phyloP scores from a whole-genome alignment of 164 flowering plant genomes.

The Buxus sempervirens region DNA sequence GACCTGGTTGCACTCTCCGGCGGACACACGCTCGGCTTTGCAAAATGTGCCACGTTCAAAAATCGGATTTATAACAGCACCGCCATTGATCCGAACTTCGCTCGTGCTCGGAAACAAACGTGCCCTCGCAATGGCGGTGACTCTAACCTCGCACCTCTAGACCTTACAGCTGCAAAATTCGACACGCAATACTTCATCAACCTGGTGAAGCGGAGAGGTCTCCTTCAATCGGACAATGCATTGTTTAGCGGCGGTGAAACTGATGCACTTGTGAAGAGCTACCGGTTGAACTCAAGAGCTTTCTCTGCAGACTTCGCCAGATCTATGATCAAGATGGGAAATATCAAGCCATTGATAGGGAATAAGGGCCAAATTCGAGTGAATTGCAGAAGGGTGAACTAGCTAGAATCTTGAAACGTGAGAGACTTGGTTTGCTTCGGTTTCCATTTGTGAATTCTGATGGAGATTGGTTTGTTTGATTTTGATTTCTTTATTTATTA shows the following conservation, averaged over 20 bases:
- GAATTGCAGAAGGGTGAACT: neutral
- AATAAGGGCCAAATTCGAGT: neutral
- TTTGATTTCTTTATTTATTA: too few relatives aligned
- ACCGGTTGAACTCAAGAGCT: neutral
- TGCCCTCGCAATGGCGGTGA: constrained; percentile 14
- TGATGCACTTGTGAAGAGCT: neutral
- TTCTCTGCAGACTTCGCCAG: neutral
- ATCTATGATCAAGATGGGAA: neutral
- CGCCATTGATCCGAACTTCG: constrained; percentile 15
- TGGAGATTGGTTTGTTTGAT: too few relatives aligned
- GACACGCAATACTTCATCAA: neutral
- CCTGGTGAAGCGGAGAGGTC: neutral
- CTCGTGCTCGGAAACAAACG: constrained; percentile 4
- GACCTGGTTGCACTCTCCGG: constrained; percentile 37
- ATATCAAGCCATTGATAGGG: neutral
- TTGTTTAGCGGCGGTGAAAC: neutral
- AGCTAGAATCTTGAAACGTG: too few relatives aligned
- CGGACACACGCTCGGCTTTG: constrained; percentile 21
- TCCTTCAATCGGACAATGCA: neutral
- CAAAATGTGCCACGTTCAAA: constrained; percentile 17
- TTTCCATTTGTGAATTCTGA: too few relatives aligned
- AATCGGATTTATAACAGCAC: constrained; percentile 13
- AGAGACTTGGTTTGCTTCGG: too few relatives aligned
- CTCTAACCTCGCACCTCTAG: neutral
- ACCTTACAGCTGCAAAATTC: neutral